Evolutionary conservation across 768 basidiomycete genomes (phyloP).

Genomic region (Hypholoma sublateritium): DNA sequence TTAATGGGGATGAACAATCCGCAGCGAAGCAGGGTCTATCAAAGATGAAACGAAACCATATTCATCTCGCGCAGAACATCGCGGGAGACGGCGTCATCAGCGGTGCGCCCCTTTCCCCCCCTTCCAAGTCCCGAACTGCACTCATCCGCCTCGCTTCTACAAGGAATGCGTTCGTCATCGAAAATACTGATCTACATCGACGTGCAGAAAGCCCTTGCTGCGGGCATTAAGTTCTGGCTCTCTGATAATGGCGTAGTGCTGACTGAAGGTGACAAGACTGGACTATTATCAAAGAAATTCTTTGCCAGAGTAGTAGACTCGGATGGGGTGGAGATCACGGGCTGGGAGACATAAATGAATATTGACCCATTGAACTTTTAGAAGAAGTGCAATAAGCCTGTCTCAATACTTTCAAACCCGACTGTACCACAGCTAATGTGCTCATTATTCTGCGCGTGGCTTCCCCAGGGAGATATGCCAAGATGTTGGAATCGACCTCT

Average conservation of each 20-base stretch:
- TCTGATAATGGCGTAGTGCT: slow-evolving; percentile 90
- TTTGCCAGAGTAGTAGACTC: slow-evolving; percentile 69
- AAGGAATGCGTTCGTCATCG: slow-evolving; percentile 82
- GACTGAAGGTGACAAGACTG: slow-evolving; percentile 70
- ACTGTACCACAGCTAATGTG: too few species aligned
- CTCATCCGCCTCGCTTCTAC: background rate
- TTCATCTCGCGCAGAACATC: slow-evolving; percentile 87
- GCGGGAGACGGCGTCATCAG: slow-evolving; percentile 67
- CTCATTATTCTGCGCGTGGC: too few species aligned
- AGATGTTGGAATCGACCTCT: too few species aligned
- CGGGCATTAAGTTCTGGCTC: slow-evolving; percentile 71
- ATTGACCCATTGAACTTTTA: too few species aligned
- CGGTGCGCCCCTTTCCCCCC: slow-evolving; percentile 45
- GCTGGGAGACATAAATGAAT: slow-evolving; percentile 29
- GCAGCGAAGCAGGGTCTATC: slow-evolving; percentile 73
- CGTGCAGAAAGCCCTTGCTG: slow-evolving; percentile 64
- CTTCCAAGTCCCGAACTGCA: background rate
- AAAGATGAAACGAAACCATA: slow-evolving; percentile 86
- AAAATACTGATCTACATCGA: slow-evolving; percentile 83
- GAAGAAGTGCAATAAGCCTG: too few species aligned
- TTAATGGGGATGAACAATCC: background rate
- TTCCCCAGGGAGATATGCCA: too few species aligned
- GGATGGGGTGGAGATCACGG: slow-evolving; percentile 27
- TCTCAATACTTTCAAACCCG: too few species aligned
- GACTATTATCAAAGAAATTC: slow-evolving; percentile 59